Base-by-base conservation (phyloP, 345 rosid genomes). In the Heritiera fomes region DNA sequence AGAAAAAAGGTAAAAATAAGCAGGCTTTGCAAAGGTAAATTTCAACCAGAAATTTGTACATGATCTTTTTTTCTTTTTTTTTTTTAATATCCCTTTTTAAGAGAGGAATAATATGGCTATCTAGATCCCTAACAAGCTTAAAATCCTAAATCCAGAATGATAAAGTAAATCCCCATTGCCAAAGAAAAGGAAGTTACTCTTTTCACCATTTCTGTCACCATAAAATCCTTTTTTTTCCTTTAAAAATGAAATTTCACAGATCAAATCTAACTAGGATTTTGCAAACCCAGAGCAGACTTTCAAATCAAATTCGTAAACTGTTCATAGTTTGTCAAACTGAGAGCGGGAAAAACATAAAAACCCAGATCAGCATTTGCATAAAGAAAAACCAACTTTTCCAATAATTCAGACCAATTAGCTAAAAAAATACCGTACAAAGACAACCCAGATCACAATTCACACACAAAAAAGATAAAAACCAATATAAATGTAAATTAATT, bases 331-430 rank as follows among this genome's bases (percentile, higher is more conserved):
- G 7, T 43, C 17, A 45, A 17, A 43, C 6, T 46, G 34, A 68
- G 5, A 30, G 34, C 38, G 4, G 75, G 14, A 23, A 17, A 52
- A 52, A 4, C 40, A 18, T 5, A 7, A 59, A 63, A 17, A 75
- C 49, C 38, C 77, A 74, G 67, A 74, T 59, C 77, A 43, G 58
- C 40, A 70, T 45, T 46, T 20, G 38, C 47, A 53, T 30, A 23
- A 71, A 8, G n/a, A 71, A 71, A n/a, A n/a, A n/a, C 32, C 8
- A 23, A 18, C 23, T 52, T 52, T 50, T 52, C 13, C 71, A 66
- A 40, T 14, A 67, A 67, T 30, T 30, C 65, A 23, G 17, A 60
- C 11, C 17, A 38, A 45, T 72, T 32, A 23, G 32, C 46, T 9
- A 14, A 8, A 71, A 43, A 43, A 68, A 47, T 23, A 12, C 45